These are phyloP conservation scores for Geotrichum citri-aurantii DNA, from an alignment of 1,139 yeast species.

Conservation along the genomic window DNA sequence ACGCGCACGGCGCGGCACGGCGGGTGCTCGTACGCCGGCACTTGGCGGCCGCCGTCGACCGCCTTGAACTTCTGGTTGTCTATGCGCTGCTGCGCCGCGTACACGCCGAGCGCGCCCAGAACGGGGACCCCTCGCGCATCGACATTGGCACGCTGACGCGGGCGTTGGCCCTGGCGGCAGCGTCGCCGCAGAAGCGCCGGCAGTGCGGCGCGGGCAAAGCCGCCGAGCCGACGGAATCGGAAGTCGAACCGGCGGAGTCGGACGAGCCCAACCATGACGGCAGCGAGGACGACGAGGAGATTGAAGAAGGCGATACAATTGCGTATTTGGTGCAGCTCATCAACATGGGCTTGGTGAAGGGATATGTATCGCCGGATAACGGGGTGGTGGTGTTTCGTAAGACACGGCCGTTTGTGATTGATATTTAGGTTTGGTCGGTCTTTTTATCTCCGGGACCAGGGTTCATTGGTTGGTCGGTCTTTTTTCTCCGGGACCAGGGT, in stretches of 20 bases:
- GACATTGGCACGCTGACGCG: not conserved
- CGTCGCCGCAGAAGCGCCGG: not conserved
- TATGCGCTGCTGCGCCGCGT: not conserved
- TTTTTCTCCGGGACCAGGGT: too few species aligned
- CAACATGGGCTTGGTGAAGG: not conserved
- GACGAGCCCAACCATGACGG: not conserved
- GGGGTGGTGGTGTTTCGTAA: not conserved
- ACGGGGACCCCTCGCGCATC: not conserved
- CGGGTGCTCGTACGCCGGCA: not conserved
- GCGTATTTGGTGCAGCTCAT: not conserved
- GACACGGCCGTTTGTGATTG: not conserved
- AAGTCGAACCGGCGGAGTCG: not conserved
- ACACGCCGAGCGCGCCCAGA: not conserved
- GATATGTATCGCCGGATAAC: not conserved
- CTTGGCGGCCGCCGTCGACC: not conserved
- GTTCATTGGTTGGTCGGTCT: too few species aligned
- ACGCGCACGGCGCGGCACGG: not conserved
- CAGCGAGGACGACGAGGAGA: not conserved
- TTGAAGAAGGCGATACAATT: constrained; percentile 3
- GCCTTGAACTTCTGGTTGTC: not conserved
- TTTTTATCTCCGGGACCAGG: too few species aligned
- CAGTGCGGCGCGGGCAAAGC: not conserved
- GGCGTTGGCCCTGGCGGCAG: not conserved
- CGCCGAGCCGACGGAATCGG: not conserved
- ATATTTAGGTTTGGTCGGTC: not conserved